phyloP scores from a whole-genome alignment of 352 stramenopile genomes.

The Globisporangium cystogenes region DNA sequence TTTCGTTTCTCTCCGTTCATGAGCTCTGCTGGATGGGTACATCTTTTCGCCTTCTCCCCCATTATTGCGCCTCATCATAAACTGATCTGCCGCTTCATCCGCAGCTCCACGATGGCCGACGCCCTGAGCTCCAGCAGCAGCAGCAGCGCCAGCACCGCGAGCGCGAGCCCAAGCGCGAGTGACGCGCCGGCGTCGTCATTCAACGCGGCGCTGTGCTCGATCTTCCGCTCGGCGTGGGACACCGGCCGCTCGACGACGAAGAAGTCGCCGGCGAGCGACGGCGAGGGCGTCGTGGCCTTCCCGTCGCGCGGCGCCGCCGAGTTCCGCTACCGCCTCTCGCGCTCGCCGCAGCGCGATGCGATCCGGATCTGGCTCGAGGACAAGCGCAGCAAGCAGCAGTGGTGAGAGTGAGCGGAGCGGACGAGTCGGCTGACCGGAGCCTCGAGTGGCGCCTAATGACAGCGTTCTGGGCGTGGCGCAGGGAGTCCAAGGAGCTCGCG shows the following conservation, averaged over 20 bases:
- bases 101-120: not conserved
- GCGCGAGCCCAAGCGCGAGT: not conserved
- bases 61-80: too few species aligned
- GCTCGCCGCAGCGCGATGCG: not conserved
- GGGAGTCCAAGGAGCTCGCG: slow-evolving; percentile 7
- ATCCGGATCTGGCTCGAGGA: slow-evolving; percentile 5
- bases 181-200: not conserved
- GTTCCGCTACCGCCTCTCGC: slow-evolving; percentile 6
- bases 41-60: not conserved
- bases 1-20: not conserved
- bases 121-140: not conserved
- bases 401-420: not conserved
- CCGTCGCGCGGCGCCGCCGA: not conserved
- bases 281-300: slow-evolving; percentile 10
- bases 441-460: too few species aligned
- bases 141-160: not conserved
- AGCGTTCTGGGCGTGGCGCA: too few species aligned
- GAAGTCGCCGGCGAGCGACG: not conserved
- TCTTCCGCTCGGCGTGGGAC: not conserved
- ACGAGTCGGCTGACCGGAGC: too few species aligned
- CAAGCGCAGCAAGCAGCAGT: slow-evolving; percentile 5
- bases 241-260: not conserved
- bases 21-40: too few species aligned
- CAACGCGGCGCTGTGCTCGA: not conserved
- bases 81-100: too few species aligned